Evolutionary conservation across 2,329 filamentous ascomycete species (phyloP), one percentile per base, ranked within the genome.

Genomic region (Macrophomina tecta): DNA sequence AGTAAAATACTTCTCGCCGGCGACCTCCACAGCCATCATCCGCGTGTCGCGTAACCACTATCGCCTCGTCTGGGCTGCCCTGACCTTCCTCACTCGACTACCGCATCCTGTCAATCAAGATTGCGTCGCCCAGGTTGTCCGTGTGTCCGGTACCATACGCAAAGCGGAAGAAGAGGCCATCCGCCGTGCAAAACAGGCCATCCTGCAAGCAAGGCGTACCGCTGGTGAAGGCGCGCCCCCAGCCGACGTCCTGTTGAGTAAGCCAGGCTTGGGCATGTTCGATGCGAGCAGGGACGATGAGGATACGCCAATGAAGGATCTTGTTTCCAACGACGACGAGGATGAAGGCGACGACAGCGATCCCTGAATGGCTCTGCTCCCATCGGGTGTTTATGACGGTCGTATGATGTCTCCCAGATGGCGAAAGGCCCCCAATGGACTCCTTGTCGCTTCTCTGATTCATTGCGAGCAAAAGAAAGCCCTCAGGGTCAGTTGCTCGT

Each of bases 21-120:
- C 93, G n/a, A 99, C 95, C 0, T 97, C 92, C 5, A 99, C 94
- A 1, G 93, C 94, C 65, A 99, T 99, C 68, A 84, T 99, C 46
- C 88, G 91, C 69, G 92, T 94, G 70, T 88, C 92, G 3, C 89
- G 95, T 67, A 88, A 89, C 16, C 90, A 97, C 71, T 96, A 94
- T 77, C 87, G 92, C 55, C 86, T 97, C 69, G 89, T 97, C 4
- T 99, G 95, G 95, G 90, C 93, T 0, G 92, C 93, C 0, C 82
- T 99, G 64, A 92, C 92, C 0, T 91, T 93, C 72, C 90, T 95
- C 83, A 89, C 89, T 28, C 84, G 80, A 16, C 81, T 97, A 0
- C 92, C 87, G 1, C 81, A 84, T 82, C 74, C 81, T 1, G 86
- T 79, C n/a, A 74, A 87, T 30, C 83, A 85, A 67, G 83, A 87